Percentiles rank a stretch among this genome's conserved stretches.
phyloP scores from a whole-genome alignment of 1,284 basidiomycete species.

The Melampsora americana region DNA sequence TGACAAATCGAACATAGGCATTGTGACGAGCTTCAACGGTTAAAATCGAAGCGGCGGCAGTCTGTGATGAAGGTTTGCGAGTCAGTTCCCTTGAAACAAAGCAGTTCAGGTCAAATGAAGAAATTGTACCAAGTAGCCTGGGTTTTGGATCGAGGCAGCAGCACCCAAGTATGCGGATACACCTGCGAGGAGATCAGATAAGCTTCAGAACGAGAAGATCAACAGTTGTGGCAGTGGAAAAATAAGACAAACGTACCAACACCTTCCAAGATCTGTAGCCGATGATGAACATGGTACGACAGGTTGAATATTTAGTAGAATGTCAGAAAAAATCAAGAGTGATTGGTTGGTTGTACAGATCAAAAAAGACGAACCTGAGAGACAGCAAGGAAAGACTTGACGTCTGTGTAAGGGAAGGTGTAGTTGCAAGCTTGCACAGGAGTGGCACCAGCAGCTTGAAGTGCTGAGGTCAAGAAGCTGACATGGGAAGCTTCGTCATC shows the following conservation, averaged over 20 bases:
- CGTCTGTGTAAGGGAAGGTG: conserved; percentile 61
- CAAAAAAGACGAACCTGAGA: conserved; percentile 57
- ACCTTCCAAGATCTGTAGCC: conserved; percentile 48
- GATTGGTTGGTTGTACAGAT: background rate
- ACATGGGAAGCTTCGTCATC: conserved; percentile 64
- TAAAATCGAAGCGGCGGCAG: conserved; percentile 55
- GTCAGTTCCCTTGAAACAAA: background rate
- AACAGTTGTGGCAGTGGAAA: conserved; percentile 47
- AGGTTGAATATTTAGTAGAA: background rate
- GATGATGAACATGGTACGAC: conserved; percentile 29
- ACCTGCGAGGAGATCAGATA: conserved; percentile 5
- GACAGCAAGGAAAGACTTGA: conserved; percentile 60
- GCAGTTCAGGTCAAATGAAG: background rate
- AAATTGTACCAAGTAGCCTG: background rate
- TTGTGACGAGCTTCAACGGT: conserved; percentile 52
- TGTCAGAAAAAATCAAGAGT: background rate
- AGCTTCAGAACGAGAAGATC: background rate
- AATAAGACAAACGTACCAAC: conserved; percentile 44
- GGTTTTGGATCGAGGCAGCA: conserved; percentile 43
- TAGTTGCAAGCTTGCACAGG: conserved; percentile 60
- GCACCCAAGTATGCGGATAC: conserved; percentile 53
- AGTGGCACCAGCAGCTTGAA: conserved; percentile 57
- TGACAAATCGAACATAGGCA: conserved; percentile 36
- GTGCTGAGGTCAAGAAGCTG: conserved; percentile 58
- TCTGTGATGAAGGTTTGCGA: conserved; percentile 41